Base-by-base conservation (phyloP, 2,329 filamentous ascomycete species). In the Pseudonectria buxi region DNA sequence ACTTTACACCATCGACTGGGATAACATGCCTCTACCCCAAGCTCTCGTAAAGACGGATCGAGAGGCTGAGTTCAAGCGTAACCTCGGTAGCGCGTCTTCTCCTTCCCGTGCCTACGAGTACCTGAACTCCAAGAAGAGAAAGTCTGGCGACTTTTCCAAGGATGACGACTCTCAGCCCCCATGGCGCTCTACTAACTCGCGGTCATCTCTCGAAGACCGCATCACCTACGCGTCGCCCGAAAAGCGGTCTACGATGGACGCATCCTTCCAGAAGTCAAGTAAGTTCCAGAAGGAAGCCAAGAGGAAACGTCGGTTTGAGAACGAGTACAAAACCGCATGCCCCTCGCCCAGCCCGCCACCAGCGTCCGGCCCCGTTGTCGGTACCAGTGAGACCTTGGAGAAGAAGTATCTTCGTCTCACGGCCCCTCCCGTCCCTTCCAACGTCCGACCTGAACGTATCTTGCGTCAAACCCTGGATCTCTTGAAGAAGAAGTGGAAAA, bases 341-440 rank as follows among this genome's bases (percentile, higher is more conserved):
- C 65, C 68, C 43, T 74, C 74, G 22, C 72, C 74, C 10, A 76
- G 71, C 33, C 76, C 77, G 14, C 69, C 71, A 49, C 68, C 70
- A 51, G 61, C 69, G 36, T 64, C 72, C 36, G 80, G 78, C 25
- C 92, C 92, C 9, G 81, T 96, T 24, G 76, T 95, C 41, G 92
- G 92, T 48, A 86, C 84, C 30, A 90, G 83, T 59, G 76, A 88
- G 61, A 74, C 71, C 15, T 69, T 96, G 50, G 90, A 96, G 64
- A 98, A 98, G 72, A 82, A 78, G 56, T 98, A 95, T 58, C 84
- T 96, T 56, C 88, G 92, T 44, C 74, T 98, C 58, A 98, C 90
- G 13, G 81, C 89, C 24, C 82, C 89, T 32, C 92, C 92, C 24
- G 86, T 94, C 47, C 81, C 89, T 36, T 83, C 89, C 54, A 82